A percentile compares a stretch with the other conserved stretches of the same genome.
Conservation (phyloP, 371 early-diverging fungal species). For the Rhizopus stolonifer region DNA sequence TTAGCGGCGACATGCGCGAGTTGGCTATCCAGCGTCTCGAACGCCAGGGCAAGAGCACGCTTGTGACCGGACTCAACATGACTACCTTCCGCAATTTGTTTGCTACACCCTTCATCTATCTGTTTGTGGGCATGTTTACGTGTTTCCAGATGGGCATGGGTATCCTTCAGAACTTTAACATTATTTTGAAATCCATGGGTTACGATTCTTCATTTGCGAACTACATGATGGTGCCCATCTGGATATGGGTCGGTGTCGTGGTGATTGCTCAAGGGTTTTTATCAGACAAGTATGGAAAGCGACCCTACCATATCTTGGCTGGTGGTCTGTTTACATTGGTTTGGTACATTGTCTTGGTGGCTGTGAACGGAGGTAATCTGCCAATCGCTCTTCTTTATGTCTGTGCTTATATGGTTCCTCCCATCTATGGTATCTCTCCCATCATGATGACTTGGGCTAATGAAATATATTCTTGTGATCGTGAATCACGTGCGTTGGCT, state of each 20-base stretch:
- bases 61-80: constrained; percentile 27
- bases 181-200: constrained; percentile 36
- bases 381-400: constrained; percentile 31
- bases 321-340: constrained; percentile 36
- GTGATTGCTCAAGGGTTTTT: constrained; percentile 42
- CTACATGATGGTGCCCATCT: constrained; percentile 47
- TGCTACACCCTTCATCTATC: constrained; percentile 39
- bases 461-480: constrained; percentile 34
- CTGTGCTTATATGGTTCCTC: constrained; percentile 35
- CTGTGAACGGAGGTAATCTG: constrained; percentile 44
- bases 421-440: constrained; percentile 33
- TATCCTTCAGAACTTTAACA: constrained; percentile 41
- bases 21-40: constrained; percentile 51
- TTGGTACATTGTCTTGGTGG: constrained; percentile 57
- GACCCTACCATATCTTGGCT: constrained; percentile 41
- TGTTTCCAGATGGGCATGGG: constrained; percentile 52
- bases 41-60: constrained; percentile 32
- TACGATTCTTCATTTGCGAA: constrained; percentile 37
- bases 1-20: constrained; percentile 49
- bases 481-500: constrained; percentile 35
- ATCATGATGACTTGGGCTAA: constrained; percentile 48
- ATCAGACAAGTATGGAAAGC: constrained; percentile 34
- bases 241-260: constrained; percentile 42
- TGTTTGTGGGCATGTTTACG: constrained; percentile 36
- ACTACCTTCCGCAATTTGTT: constrained; percentile 37